Base-by-base conservation (phyloP, 202 grass and related monocot species). In the Schoenoplectus tabernaemontani region DNA sequence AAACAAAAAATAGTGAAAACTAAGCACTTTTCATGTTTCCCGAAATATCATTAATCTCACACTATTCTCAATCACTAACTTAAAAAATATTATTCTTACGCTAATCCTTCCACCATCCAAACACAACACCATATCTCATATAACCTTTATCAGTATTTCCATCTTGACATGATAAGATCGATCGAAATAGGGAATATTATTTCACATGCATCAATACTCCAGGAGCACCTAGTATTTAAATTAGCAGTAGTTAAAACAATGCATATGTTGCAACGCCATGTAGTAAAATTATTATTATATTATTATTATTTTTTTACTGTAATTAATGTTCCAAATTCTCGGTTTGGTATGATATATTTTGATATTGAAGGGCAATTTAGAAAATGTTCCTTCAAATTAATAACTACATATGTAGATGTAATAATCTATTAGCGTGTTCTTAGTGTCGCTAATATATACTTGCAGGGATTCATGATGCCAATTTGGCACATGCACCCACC, bases 401-500 rank as follows among this genome's bases (percentile, higher is more conserved):
- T 64, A 47, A 41, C 15, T 37, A 64, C 19, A 48, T 48, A 37
- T 37, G 19, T 7, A 56, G 5, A n/a, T 56, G 7, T 30, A 51
- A 64, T 65, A 9, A 63, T 64, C 77, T 44, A 46, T 80, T 51
- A 63, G 9, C 4, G 24, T 77, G 73, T 37, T 51, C 41, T 58
- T 77, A 20, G 51, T 77, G 36, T 39, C 4, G 16, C 16, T 58
- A 77, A n/a, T n/a, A n/a, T n/a, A 58, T 34, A 47, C 22, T 72
- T 72, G 42, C 48, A 32, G 75, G 75, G 37, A 59, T 6, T 22
- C 59, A 32, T 19, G 77, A 57, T 38, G 23, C 58, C 58, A 64
- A 64, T 50, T 51, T 60, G 54, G 54, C 51, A 60, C 54, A 78
- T 78, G 75, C 75, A 60, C 17, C 34, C 75, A 78, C 20, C 56